These are phyloP conservation scores for Backusella australiensis DNA, from an alignment of 192 early-diverging fungal species.

Conservation along the genomic window DNA sequence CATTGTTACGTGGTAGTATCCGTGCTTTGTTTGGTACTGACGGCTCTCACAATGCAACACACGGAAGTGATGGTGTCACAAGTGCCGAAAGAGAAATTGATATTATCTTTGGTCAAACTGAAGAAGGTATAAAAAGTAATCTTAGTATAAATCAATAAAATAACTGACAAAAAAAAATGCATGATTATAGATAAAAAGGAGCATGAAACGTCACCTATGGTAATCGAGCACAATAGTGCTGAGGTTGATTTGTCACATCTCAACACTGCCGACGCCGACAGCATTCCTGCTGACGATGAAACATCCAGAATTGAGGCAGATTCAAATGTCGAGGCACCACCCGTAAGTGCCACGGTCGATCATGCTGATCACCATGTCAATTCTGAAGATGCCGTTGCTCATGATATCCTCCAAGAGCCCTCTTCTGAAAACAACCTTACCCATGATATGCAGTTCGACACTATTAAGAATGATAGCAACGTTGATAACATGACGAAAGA, in stretches of 20 bases:
- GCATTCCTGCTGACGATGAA: neutral
- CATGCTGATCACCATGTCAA: neutral
- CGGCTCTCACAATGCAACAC: slow-evolving; percentile 51
- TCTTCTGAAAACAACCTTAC: neutral
- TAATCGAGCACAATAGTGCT: slow-evolving; percentile 8
- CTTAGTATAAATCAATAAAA: neutral
- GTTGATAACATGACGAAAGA: neutral
- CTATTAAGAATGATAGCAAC: neutral
- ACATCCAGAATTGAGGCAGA: slow-evolving; percentile 2
- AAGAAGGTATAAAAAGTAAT: neutral
- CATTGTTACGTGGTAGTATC: slow-evolving; percentile 23
- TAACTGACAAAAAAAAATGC: neutral
- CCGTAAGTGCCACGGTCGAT: neutral
- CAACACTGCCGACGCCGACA: neutral
- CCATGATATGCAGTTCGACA: neutral
- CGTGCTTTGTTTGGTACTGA: slow-evolving; percentile 56
- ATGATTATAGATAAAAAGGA: neutral
- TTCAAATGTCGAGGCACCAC: neutral
- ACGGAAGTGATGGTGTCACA: slow-evolving; percentile 48
- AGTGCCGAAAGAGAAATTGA: slow-evolving; percentile 45
- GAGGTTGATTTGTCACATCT: slow-evolving; percentile 8
- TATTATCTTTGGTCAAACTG: slow-evolving; percentile 38
- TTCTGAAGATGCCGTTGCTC: neutral
- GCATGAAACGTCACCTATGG: neutral
- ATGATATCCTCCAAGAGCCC: neutral